Percentiles rank a stretch among this genome's conserved stretches.
These are phyloP conservation scores for Choiromyces venosus DNA, from an alignment of 495 filamentous ascomycete species.

Conservation along the genomic window DNA sequence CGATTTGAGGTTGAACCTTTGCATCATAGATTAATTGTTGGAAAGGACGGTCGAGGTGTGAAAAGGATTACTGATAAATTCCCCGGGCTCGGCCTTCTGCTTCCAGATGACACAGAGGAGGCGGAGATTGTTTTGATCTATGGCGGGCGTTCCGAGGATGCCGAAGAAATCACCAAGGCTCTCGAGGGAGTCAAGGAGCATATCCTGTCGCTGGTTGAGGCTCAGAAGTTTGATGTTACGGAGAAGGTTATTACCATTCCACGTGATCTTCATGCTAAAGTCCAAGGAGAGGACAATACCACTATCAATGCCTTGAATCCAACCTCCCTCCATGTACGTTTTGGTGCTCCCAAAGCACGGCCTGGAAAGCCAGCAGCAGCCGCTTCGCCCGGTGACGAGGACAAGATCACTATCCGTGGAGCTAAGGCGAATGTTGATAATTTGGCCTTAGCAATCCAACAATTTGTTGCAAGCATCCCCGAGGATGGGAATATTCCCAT, in stretches of 20 bases:
- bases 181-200: constrained; percentile 61
- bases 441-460: constrained; percentile 61
- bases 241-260: constrained; percentile 63
- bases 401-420: constrained; percentile 66
- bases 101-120: constrained; percentile 34
- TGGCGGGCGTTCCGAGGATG: constrained; percentile 43
- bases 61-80: constrained; percentile 29
- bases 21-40: constrained; percentile 38
- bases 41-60: constrained; percentile 33
- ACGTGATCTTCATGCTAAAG: constrained; percentile 64
- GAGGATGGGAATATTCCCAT: constrained; percentile 78
- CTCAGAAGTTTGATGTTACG: constrained; percentile 61
- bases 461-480: constrained; percentile 77
- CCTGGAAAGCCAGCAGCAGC: constrained; percentile 54
- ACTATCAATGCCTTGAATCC: constrained; percentile 42
- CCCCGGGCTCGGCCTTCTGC: constrained; percentile 27
- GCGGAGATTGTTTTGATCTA: constrained; percentile 43
- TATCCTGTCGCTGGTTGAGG: constrained; percentile 62
- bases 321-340: constrained; percentile 31
- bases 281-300: constrained; percentile 66
- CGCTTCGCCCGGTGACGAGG: constrained; percentile 52
- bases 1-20: constrained; percentile 46
- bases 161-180: constrained; percentile 36
- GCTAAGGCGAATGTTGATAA: constrained; percentile 64
- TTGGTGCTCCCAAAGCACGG: constrained; percentile 28